A percentile compares a stretch with the other conserved stretches of the same genome.
Evolutionary conservation across 2,329 filamentous ascomycete species (phyloP).

Genomic region (Ascochyta pisi): DNA sequence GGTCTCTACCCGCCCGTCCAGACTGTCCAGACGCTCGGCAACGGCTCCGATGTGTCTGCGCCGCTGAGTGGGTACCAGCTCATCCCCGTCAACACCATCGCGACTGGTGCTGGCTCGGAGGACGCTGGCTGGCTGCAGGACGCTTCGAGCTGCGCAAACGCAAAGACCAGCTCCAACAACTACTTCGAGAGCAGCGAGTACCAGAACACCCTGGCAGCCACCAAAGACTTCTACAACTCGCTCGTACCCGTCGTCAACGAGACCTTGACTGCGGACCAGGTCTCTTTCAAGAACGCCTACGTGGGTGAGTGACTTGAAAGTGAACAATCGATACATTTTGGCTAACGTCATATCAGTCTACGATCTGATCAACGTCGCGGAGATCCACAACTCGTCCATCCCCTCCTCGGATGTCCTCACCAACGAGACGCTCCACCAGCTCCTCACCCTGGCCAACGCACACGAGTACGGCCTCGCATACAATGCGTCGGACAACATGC

Average conservation of each 20-base stretch:
- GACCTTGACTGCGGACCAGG: conserved; percentile 57
- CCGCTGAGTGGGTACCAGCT: conserved; percentile 85
- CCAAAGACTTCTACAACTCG: conserved; percentile 61
- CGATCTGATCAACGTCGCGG: conserved; percentile 68
- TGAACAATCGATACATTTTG: neutral
- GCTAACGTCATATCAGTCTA: conserved; percentile 52
- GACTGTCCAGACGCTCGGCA: conserved; percentile 68
- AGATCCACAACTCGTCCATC: conserved; percentile 69
- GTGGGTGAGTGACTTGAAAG: conserved; percentile 56
- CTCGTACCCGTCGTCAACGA: conserved; percentile 61
- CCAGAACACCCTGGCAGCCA: conserved; percentile 55
- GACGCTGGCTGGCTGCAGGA: conserved; percentile 66
- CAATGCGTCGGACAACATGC: conserved; percentile 64
- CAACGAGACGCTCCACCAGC: conserved; percentile 66
- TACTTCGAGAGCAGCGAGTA: conserved; percentile 64
- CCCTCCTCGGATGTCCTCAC: conserved; percentile 64
- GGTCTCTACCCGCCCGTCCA: conserved; percentile 81
- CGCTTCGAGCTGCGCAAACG: conserved; percentile 62
- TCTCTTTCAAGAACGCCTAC: conserved; percentile 69
- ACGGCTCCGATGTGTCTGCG: conserved; percentile 69
- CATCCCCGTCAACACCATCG: conserved; percentile 72
- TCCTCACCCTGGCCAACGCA: conserved; percentile 75
- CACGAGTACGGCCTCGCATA: conserved; percentile 86
- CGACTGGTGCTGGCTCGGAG: conserved; percentile 65
- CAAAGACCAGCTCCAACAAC: conserved; percentile 63